Percentiles rank a stretch among this genome's conserved stretches.
These are phyloP conservation scores for Aspergillus conjunctus DNA, from an alignment of 495 filamentous ascomycete species.

Conservation along the genomic window DNA sequence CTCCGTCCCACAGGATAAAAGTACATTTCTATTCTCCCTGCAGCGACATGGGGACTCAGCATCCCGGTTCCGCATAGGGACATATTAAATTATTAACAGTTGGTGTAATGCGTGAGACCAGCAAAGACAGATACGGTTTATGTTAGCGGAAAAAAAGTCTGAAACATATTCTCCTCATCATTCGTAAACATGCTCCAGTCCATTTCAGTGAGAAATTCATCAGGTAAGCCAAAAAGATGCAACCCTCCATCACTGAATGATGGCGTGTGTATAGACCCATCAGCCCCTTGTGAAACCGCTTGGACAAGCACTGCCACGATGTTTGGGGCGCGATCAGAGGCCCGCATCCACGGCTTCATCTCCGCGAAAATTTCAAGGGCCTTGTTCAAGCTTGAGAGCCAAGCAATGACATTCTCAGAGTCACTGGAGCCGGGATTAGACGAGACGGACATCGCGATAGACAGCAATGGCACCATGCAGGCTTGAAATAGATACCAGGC, in stretches of 20 bases:
- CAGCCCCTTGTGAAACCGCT: constrained; percentile 3
- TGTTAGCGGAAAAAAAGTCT: constrained; percentile 3
- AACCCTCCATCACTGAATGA: constrained; percentile 11
- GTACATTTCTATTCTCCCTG: too few relatives aligned
- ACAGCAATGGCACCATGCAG: constrained; percentile 17
- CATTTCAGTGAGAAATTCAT: constrained; percentile 18
- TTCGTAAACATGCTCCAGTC: constrained; percentile 13
- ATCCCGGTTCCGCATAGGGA: too few relatives aligned
- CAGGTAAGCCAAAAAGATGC: constrained; percentile 13
- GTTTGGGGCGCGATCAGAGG: constrained; percentile 14
- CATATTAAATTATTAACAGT: background rate
- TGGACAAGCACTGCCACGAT: constrained; percentile 13
- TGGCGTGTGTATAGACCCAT: constrained; percentile 13
- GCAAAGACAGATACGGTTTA: constrained; percentile 2
- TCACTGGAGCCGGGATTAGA: background rate
- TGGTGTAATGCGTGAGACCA: background rate
- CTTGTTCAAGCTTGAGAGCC: constrained; percentile 14
- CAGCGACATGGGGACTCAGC: too few relatives aligned
- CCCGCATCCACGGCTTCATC: constrained; percentile 17
- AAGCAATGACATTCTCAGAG: constrained; percentile 6
- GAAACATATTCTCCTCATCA: constrained; percentile 5
- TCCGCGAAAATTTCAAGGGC: constrained; percentile 12
- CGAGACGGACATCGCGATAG: constrained; percentile 10
- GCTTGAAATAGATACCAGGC: constrained; percentile 20
- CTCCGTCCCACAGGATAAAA: too few relatives aligned